phyloP scores from a whole-genome alignment of 2,329 filamentous ascomycete genomes.

The Colletotrichum filicis region DNA sequence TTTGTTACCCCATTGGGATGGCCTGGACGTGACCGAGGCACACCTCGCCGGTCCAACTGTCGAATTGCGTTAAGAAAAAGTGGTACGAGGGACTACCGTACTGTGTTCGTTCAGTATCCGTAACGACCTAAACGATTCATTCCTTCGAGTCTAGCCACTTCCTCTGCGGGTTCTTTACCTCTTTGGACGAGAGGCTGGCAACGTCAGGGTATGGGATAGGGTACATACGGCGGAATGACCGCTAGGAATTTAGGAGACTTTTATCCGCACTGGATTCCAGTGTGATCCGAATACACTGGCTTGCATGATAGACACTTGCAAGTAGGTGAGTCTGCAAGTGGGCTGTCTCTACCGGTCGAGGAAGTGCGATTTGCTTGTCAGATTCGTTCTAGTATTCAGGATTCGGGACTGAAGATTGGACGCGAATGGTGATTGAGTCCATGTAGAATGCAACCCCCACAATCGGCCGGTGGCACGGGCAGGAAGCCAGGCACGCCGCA shows the following conservation, averaged over 20 bases:
- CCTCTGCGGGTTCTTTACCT: background rate
- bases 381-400: background rate
- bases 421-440: background rate
- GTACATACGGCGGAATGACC: conserved; percentile 5
- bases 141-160: background rate
- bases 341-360: background rate
- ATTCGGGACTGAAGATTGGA: background rate
- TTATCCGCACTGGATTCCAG: background rate
- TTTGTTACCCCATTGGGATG: conserved; percentile 5
- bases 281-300: background rate
- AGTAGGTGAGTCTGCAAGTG: background rate
- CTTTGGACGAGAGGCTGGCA: background rate
- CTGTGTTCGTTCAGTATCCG: background rate
- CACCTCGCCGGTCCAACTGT: conserved; percentile 4
- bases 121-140: background rate
- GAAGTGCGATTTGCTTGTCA: background rate
- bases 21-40: conserved; percentile 8
- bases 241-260: conserved; percentile 30
- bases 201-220: background rate
- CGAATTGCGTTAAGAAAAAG: background rate
- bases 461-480: conserved; percentile 12
- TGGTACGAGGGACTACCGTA: background rate
- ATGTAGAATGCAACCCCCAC: conserved; percentile 26
- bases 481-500: background rate
- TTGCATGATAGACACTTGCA: background rate